These are phyloP conservation scores for Lathyrus aphaca DNA, from an alignment of 306 rosid genomes.

Conservation along the genomic window DNA sequence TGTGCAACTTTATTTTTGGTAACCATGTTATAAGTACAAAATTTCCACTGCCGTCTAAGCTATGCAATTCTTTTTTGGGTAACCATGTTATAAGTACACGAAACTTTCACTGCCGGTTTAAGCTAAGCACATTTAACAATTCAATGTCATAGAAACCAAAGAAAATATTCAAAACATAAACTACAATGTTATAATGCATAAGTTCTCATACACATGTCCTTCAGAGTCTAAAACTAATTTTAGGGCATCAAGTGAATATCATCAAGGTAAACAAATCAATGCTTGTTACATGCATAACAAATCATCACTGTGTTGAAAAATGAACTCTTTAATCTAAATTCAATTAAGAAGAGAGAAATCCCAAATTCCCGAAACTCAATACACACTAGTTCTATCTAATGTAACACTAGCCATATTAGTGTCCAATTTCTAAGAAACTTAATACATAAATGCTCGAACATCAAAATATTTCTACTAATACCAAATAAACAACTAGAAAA, in stretches of 20 bases:
- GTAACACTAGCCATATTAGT: too few species aligned
- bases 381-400: too few species aligned
- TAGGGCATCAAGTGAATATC: background rate
- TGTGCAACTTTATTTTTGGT: too few species aligned
- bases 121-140: slow-evolving; percentile 27
- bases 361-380: background rate
- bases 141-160: slow-evolving; percentile 6
- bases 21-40: too few species aligned
- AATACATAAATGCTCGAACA: too few species aligned
- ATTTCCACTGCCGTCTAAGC: background rate
- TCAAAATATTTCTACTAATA: background rate
- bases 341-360: background rate
- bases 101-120: background rate
- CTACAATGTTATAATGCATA: background rate
- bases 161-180: background rate
- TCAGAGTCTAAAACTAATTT: too few species aligned
- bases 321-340: background rate
- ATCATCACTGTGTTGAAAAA: background rate
- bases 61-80: background rate
- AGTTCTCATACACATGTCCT: background rate
- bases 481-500: background rate
- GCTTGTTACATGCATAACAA: background rate
- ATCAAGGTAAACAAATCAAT: background rate
- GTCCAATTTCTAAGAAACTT: too few species aligned
- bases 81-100: too few species aligned